Conservation (phyloP, 257 asterid genomes). For the Ilex asprella region DNA sequence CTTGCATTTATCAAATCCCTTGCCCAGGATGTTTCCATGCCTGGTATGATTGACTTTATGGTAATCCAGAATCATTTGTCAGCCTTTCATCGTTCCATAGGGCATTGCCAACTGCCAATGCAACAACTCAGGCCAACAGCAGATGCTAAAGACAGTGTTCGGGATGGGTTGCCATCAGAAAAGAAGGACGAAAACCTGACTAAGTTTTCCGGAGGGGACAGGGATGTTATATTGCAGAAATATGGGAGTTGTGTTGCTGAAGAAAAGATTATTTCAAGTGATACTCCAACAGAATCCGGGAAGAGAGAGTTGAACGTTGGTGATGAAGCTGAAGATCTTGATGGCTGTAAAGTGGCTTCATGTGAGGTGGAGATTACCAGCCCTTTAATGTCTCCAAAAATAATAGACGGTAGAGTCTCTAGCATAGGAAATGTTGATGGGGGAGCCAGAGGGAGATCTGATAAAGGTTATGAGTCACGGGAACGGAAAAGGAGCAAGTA, state of each 20-base stretch:
- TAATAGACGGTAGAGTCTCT: background rate
- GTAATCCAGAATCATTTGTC: slow-evolving; percentile 43
- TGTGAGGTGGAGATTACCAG: slow-evolving; percentile 8
- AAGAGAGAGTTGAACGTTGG: slow-evolving; percentile 18
- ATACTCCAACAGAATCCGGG: background rate
- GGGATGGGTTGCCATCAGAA: slow-evolving; percentile 11
- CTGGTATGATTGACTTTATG: slow-evolving; percentile 38
- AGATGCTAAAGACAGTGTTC: slow-evolving; percentile 11
- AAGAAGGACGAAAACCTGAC: slow-evolving; percentile 12
- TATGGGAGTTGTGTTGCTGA: no score
- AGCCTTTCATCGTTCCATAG: slow-evolving; percentile 55
- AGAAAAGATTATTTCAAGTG: no score
- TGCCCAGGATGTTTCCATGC: slow-evolving; percentile 30
- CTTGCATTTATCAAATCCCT: slow-evolving; percentile 28
- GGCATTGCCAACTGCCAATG: slow-evolving; percentile 62
- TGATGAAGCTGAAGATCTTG: slow-evolving; percentile 16
- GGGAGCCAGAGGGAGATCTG: slow-evolving; percentile 12
- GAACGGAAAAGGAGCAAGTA: slow-evolving; percentile 81
- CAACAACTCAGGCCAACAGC: slow-evolving; percentile 38
- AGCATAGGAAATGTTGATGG: background rate
- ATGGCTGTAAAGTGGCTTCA: slow-evolving; percentile 16
- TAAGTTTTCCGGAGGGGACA: slow-evolving; percentile 10
- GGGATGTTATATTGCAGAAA: background rate
- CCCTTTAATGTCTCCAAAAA: slow-evolving; percentile 6
- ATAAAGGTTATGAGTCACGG: slow-evolving; percentile 37